phyloP scores from a whole-genome alignment of 176 grass and related monocot species.

The Carex pumila region DNA sequence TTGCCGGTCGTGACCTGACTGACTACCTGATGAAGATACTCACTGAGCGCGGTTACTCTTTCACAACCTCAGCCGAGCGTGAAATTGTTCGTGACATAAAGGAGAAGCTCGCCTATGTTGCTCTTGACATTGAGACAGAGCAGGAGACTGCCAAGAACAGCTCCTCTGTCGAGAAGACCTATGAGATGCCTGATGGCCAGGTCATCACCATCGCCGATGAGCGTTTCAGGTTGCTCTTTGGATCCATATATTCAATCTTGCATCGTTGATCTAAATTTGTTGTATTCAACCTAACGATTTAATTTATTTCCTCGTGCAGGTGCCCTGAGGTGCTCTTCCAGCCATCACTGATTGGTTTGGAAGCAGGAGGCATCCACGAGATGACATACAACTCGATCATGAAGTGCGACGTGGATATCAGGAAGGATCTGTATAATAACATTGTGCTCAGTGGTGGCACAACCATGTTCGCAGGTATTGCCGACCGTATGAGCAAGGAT shows the following conservation, averaged over 20 bases:
- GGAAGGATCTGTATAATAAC: constrained; percentile 62
- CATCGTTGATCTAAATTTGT: neutral
- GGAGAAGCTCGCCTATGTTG: constrained; percentile 67
- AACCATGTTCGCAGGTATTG: constrained; percentile 72
- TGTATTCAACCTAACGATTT: neutral
- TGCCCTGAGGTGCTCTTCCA: constrained; percentile 93
- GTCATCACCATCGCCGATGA: constrained; percentile 67
- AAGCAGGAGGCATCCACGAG: constrained; percentile 65
- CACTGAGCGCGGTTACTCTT: constrained; percentile 59
- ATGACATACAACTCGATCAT: constrained; percentile 90
- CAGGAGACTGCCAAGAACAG: constrained; percentile 68
- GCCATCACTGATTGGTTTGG: constrained; percentile 73
- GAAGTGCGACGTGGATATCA: constrained; percentile 89
- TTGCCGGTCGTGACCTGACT: constrained; percentile 51
- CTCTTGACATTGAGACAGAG: constrained; percentile 62
- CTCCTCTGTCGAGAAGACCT: constrained; percentile 66
- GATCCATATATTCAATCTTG: neutral
- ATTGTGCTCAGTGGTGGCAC: constrained; percentile 84
- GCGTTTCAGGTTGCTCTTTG: constrained; percentile 37
- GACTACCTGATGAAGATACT: constrained; percentile 75
- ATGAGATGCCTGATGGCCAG: constrained; percentile 69
- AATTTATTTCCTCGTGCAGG: neutral
- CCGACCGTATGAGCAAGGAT: constrained; percentile 90
- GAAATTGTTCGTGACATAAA: constrained; percentile 81
- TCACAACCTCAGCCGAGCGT: constrained; percentile 57